Conservation (phyloP, 768 basidiomycete genomes). For the Lactarius hengduanensis region DNA sequence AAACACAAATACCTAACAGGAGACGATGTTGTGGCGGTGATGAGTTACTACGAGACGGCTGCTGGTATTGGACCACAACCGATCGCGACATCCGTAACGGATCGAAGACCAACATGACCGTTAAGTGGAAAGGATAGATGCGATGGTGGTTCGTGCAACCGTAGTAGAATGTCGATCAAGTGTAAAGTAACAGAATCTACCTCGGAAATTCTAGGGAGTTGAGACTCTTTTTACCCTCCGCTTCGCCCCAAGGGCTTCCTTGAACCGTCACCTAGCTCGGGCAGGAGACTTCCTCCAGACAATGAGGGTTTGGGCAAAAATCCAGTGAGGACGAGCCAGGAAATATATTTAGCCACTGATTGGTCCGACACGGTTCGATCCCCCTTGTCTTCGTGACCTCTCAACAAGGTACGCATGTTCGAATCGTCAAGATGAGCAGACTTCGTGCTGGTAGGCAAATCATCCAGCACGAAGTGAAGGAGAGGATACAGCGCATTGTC, state of each 20-base stretch:
- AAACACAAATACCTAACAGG: constrained; percentile 24
- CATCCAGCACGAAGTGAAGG: constrained; percentile 95
- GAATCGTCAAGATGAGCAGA: constrained; percentile 85
- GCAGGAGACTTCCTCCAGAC: constrained; percentile 44
- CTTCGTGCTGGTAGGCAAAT: constrained; percentile 95
- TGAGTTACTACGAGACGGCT: constrained; percentile 15
- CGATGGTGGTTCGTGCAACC: not conserved
- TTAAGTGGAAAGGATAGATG: not conserved
- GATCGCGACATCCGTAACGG: not conserved
- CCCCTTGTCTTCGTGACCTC: constrained; percentile 38
- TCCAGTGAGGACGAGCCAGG: constrained; percentile 85
- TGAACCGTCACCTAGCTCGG: constrained; percentile 42
- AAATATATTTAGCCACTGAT: constrained; percentile 83
- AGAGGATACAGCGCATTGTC: constrained; percentile 98
- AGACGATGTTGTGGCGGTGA: constrained; percentile 19
- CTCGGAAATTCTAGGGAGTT: not conserved
- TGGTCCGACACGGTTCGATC: constrained; percentile 65
- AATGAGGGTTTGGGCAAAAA: constrained; percentile 66
- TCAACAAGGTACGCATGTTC: constrained; percentile 70
- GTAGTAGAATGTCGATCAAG: not conserved
- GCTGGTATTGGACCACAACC: not conserved
- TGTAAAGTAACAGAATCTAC: not conserved
- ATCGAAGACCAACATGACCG: not conserved
- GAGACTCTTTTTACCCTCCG: constrained; percentile 37
- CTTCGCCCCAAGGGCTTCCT: constrained; percentile 71